Base-by-base conservation (phyloP, 164 flowering plant genomes). In the Sedum album region DNA sequence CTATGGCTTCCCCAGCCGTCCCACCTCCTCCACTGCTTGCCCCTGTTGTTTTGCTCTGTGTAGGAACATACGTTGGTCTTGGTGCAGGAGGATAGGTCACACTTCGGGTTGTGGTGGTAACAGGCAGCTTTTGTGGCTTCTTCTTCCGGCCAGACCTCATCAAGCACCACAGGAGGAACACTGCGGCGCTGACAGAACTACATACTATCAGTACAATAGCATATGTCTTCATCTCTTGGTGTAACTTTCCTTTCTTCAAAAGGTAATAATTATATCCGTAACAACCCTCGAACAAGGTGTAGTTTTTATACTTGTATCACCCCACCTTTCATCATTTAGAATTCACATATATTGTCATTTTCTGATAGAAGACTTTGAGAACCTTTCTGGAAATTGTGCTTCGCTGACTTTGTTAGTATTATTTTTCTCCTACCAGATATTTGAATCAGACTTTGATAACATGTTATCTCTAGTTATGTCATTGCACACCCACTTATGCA, bases 101-200 rank as follows among this genome's bases (percentile, higher is more conserved):
- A n/a, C 25, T 49, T 21, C 25, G 57, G 25, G 23, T 49, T 21
- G 26, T 49, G 5, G 6, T 49, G 23, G 51, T 46, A 18, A 18
- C n/a, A 18, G 57, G 57, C 7, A 49, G 57, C 57, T 49, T 11
- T 21, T 49, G 57, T 25, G 25, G 57, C 57, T 49, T 49, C 57
- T 49, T 49, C 26, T 49, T 49, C 23, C 23, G 6, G 26, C 57
- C 0, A 49, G 13, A 21, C 26, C 57, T 49, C 25, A 49, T 21
- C 57, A n/a, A 49, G 57, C 57, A 49, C 57, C 57, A 49, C 25
- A 49, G 57, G 57, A 49, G 25, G 57, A 49, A n/a, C 57, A 21
- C 57, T n/a, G 57, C 26, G 0, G 25, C 57, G 26, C n/a, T n/a
- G 26, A 49, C 25, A 49, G 25, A 49, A 25, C 57, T 20, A 49